These are phyloP conservation scores for Guadua angustifolia DNA, from an alignment of 176 grass and related monocot genomes.

Conservation along the genomic window DNA sequence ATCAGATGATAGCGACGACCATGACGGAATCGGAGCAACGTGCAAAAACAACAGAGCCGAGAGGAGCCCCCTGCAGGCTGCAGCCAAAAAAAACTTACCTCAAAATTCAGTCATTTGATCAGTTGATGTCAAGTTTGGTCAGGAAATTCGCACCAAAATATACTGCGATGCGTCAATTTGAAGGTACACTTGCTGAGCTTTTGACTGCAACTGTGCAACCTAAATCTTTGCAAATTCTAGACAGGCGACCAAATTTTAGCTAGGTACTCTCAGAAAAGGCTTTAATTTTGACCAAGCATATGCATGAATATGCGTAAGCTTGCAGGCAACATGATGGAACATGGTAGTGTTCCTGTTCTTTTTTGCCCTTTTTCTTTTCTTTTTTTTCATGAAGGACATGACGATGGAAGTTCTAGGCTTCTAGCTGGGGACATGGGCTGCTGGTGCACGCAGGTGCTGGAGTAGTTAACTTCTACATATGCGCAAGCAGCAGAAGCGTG, in stretches of 20 bases:
- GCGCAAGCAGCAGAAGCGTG: not conserved
- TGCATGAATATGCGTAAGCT: not conserved
- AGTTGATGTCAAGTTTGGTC: not conserved
- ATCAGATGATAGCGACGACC: not conserved
- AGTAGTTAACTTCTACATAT: not conserved
- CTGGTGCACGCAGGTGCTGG: not conserved
- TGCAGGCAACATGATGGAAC: not conserved
- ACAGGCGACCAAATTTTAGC: not conserved
- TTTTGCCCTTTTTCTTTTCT: not conserved
- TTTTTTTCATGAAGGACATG: not conserved
- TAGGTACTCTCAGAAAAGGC: not conserved
- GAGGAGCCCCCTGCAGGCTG: not conserved
- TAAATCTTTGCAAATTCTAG: not conserved
- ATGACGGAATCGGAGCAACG: not conserved
- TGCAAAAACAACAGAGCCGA: not conserved
- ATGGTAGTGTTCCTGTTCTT: not conserved
- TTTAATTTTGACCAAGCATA: not conserved
- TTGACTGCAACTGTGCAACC: not conserved
- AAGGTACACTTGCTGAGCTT: too few species aligned
- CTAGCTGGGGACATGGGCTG: too few species aligned
- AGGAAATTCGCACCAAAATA: not conserved
- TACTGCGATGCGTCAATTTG: too few species aligned
- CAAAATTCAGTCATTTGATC: not conserved
- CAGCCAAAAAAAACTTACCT: not conserved
- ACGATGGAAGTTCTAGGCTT: not conserved